Evolutionary conservation across 1,284 basidiomycete species (phyloP), one percentile per base, ranked within the genome.

Genomic region (Trichosporon ovoides): DNA sequence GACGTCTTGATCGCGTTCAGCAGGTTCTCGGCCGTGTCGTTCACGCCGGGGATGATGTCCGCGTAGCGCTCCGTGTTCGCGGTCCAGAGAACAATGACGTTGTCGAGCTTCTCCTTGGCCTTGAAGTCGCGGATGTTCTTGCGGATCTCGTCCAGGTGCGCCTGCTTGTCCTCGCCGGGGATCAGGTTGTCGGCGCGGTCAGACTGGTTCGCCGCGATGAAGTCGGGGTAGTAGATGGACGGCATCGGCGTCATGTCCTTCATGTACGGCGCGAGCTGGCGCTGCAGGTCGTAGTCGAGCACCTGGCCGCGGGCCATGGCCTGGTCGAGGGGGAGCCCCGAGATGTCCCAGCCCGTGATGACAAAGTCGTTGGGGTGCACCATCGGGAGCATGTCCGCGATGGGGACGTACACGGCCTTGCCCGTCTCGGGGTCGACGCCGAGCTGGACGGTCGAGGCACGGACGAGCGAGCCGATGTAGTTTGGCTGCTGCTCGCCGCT

Each of bases 61-160:
- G 89, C 88, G 85, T 95, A 98, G 63, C 95, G 88, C 83, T 98
- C 95, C 37, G 95, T 98, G 82, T 98, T 98, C 74, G 95, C 95
- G 33, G 93, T 96, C 93, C 93, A 97, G 81, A 96, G 94, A 59
- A 96, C 87, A 65, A 97, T 80, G 65, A 91, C 84, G 60, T 87
- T 87, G 77, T 96, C 94, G 56, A 98, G 85, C 37, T 80, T 82
- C 78, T 98, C 85, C 67, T 85, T 79, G 54, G 80, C 73, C 83
- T 97, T 98, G 84, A 98, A 98, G 59, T 86, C 83, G 71, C 92
- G 90, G 72, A 98, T 98, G 77, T 98, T 92, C 52, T 83, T 82
- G 62, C 94, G 90, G 71, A 98, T 86, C 66, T 89, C 87, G 67
- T 97, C 92, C 62, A 98, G 86, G 77, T 98, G 95, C 10, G 80